Percentiles rank a stretch among this genome's conserved stretches.
Evolutionary conservation across 2,329 filamentous ascomycete species (phyloP).

Genomic region (Gaeumannomyces sp.): DNA sequence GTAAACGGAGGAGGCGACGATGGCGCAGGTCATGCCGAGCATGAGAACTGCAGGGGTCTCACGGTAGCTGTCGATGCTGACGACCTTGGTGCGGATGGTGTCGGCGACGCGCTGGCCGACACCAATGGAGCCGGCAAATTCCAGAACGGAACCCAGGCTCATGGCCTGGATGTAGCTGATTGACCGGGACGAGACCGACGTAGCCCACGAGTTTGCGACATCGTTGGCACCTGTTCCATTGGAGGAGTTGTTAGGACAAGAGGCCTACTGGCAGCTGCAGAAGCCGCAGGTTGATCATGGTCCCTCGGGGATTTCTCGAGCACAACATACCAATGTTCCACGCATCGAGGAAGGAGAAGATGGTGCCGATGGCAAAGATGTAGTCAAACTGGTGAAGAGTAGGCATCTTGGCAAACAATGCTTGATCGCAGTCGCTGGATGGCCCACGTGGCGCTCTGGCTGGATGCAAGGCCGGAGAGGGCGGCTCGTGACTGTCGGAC

Average conservation of each 20-base stretch:
- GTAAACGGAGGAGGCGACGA: constrained; percentile 46
- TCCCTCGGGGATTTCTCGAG: not conserved
- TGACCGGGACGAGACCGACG: constrained; percentile 64
- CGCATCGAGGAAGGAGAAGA: constrained; percentile 61
- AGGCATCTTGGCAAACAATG: constrained; percentile 14
- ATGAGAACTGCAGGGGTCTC: constrained; percentile 46
- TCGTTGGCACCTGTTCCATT: constrained; percentile 42
- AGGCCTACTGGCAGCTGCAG: not conserved
- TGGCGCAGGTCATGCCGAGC: constrained; percentile 52
- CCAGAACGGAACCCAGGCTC: constrained; percentile 51
- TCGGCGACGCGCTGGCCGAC: constrained; percentile 55
- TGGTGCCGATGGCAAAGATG: constrained; percentile 56
- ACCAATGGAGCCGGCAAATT: constrained; percentile 54
- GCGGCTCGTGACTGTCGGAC: not conserved
- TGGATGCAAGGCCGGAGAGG: not conserved
- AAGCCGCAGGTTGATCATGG: not conserved
- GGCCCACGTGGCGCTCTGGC: not conserved
- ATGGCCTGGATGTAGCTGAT: constrained; percentile 55
- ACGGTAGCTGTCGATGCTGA: constrained; percentile 41
- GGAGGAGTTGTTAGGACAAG: constrained; percentile 9
- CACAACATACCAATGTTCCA: constrained; percentile 52
- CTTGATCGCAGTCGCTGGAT: not conserved
- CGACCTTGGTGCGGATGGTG: constrained; percentile 56
- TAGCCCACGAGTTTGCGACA: constrained; percentile 74
- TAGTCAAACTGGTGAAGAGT: constrained; percentile 52